phyloP scores from a whole-genome alignment of 2,329 filamentous ascomycete species.

The Thermochaetoides dissita region DNA sequence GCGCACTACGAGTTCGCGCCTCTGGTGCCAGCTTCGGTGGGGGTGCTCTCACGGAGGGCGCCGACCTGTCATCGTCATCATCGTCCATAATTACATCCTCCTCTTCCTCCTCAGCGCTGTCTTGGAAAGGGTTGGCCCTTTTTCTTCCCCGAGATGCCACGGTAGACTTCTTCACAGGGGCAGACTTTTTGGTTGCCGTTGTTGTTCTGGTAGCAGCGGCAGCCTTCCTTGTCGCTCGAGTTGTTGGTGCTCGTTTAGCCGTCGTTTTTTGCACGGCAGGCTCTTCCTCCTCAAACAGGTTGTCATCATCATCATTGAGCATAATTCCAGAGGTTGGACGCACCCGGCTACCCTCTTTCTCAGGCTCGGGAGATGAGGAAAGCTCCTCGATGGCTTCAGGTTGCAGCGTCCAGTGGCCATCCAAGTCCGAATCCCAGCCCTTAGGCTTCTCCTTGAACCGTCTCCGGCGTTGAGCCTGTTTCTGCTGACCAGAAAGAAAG shows the following conservation, averaged over 20 bases:
- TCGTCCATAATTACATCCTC: conserved; percentile 23
- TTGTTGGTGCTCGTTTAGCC: conserved; percentile 17
- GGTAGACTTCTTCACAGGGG: conserved; percentile 23
- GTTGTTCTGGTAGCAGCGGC: conserved; percentile 17
- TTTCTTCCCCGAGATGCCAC: conserved; percentile 29
- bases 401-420: conserved; percentile 75
- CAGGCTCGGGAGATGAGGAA: conserved; percentile 22
- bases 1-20: conserved; percentile 16
- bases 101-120: conserved; percentile 26
- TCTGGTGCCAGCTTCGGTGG: conserved; percentile 26
- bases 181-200: conserved; percentile 21
- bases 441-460: conserved; percentile 63
- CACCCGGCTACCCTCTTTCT: conserved; percentile 19
- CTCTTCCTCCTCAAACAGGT: conserved; percentile 36
- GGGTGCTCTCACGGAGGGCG: conserved; percentile 11
- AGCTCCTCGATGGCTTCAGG: conserved; percentile 49
- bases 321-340: conserved; percentile 18
- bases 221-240: conserved; percentile 11
- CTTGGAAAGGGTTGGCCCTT: conserved; percentile 23
- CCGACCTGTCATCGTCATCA: conserved; percentile 24
- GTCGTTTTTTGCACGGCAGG: conserved; percentile 24
- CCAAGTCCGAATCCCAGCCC: conserved; percentile 77
- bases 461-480: conserved; percentile 28
- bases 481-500: conserved; percentile 52
- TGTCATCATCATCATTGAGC: conserved; percentile 32